A percentile compares a stretch with the other conserved stretches of the same genome.
Evolutionary conservation across 1,284 basidiomycete species (phyloP).

Genomic region (Puccinia triticina): DNA sequence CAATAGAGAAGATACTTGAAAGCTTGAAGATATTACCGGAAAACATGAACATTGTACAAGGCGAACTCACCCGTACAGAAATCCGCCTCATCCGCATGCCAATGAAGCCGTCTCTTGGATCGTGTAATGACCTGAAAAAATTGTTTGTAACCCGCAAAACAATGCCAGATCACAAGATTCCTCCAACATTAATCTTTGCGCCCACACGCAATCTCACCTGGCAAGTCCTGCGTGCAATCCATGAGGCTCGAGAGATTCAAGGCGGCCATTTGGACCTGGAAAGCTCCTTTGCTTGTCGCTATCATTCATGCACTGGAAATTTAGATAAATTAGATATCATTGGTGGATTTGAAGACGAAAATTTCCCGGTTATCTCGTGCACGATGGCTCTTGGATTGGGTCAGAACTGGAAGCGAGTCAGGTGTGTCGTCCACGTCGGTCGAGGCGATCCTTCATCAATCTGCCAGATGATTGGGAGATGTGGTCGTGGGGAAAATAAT

Average conservation of each 20-base stretch:
- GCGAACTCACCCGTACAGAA: slow-evolving; percentile 11
- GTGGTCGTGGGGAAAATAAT: slow-evolving; percentile 6
- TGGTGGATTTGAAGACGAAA: background rate
- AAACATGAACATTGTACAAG: background rate
- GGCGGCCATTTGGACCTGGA: background rate
- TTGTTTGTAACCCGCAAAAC: background rate
- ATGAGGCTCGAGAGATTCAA: background rate
- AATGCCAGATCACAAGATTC: background rate
- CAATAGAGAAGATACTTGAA: background rate
- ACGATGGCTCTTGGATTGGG: slow-evolving; percentile 32
- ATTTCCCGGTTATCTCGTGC: background rate
- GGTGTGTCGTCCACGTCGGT: slow-evolving; percentile 15
- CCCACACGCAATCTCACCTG: background rate
- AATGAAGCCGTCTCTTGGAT: background rate
- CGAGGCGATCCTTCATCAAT: slow-evolving; percentile 30
- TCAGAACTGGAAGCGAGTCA: slow-evolving; percentile 9
- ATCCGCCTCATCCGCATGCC: slow-evolving; percentile 6
- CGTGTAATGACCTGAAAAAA: background rate
- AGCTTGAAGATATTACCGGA: background rate
- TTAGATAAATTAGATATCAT: background rate
- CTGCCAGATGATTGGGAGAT: slow-evolving; percentile 30
- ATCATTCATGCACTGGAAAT: background rate
- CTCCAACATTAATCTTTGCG: background rate
- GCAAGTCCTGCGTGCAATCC: background rate
- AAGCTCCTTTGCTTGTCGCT: background rate